Base-by-base conservation (phyloP, 805 yeast species). In the Ogataea nakhonphanomensis region DNA sequence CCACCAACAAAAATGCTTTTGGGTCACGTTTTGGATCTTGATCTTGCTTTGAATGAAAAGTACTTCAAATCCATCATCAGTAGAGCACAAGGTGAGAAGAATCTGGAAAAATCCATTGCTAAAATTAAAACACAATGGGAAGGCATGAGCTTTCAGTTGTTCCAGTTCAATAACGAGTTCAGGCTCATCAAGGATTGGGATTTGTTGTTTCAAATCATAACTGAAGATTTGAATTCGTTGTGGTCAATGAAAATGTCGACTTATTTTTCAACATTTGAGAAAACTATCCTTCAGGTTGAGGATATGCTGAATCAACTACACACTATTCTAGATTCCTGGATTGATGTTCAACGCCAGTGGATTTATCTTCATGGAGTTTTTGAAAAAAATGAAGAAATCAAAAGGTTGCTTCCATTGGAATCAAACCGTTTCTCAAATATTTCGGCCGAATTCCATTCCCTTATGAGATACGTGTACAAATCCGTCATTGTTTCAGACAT, bases 271-370 rank as follows among this genome's bases (percentile, higher is more conserved):
- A 67, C 69, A 1, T 85, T 88, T 55, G 86, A 81, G 39, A 74
- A 72, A 33, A 78, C 74, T 7, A 72, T 81, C 0, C 42, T 56
- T 7, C 67, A 64, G 1, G 69, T 87, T 68, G 89, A 82, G 46
- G 65, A 64, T 0, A 74, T 69, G 39, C 55, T 91, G n/a, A 73
- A 71, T 33, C 50, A 55, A 0, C 50, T 87, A 1, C 71, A 70
- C 30, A 63, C 66, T 1, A 55, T 85, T 1, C 66, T 85, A 25
- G 86, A 80, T 46, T 54, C 61, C 0, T 89, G 96, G 95, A 71
- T 84, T 21, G 95, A 87, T 25, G 84, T 80, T 1, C 98, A 91
- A 59, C 67, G 82, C n/a, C 86, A 82, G 52, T 90, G 95, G 95
- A 76, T 86, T 1, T 88, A 91, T 56, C 66, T 90, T 15, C 81